Conservation (phyloP, 805 yeast genomes). For the Dipodascopsis tothii region DNA sequence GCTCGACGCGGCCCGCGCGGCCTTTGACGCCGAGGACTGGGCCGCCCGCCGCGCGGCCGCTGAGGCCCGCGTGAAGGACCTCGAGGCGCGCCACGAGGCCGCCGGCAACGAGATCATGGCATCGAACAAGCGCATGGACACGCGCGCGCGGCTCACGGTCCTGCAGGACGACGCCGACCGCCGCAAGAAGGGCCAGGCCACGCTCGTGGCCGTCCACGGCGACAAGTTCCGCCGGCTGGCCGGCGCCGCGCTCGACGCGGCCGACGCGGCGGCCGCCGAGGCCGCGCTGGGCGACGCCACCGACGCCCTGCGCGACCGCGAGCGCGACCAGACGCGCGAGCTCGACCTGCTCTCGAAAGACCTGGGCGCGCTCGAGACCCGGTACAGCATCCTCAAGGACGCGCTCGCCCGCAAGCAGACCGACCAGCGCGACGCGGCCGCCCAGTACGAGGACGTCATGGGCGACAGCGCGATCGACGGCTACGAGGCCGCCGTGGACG, state of each 20-base stretch:
- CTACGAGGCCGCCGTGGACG: slow-evolving; percentile 45
- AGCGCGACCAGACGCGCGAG: neutral
- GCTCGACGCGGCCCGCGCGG: slow-evolving; percentile 25
- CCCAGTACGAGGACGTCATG: slow-evolving; percentile 3
- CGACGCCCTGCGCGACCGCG: slow-evolving; percentile 21
- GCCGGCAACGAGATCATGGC: slow-evolving; percentile 44
- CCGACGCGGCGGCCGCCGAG: slow-evolving; percentile 13
- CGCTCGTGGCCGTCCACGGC: slow-evolving; percentile 28
- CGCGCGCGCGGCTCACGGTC: slow-evolving; percentile 47
- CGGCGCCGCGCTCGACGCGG: slow-evolving; percentile 21
- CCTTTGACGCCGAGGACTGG: slow-evolving; percentile 10
- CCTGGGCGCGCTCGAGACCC: slow-evolving; percentile 22
- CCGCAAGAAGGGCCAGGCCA: slow-evolving; percentile 30
- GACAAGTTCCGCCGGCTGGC: slow-evolving; percentile 23
- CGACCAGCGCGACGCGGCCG: slow-evolving; percentile 1
- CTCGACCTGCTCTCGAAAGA: slow-evolving; percentile 18
- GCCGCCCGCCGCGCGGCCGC: slow-evolving; percentile 1
- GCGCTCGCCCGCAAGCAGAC: slow-evolving; percentile 11
- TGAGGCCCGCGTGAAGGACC: slow-evolving; percentile 4
- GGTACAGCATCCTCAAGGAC: slow-evolving; percentile 16
- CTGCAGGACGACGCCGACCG: slow-evolving; percentile 36
- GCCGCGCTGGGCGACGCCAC: slow-evolving; percentile 23
- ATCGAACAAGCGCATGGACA: slow-evolving; percentile 52
- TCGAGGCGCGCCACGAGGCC: slow-evolving; percentile 40
- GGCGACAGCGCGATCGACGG: slow-evolving; percentile 39